Base-by-base conservation (phyloP, 495 filamentous ascomycete genomes). In the Tuber melanosporum region DNA sequence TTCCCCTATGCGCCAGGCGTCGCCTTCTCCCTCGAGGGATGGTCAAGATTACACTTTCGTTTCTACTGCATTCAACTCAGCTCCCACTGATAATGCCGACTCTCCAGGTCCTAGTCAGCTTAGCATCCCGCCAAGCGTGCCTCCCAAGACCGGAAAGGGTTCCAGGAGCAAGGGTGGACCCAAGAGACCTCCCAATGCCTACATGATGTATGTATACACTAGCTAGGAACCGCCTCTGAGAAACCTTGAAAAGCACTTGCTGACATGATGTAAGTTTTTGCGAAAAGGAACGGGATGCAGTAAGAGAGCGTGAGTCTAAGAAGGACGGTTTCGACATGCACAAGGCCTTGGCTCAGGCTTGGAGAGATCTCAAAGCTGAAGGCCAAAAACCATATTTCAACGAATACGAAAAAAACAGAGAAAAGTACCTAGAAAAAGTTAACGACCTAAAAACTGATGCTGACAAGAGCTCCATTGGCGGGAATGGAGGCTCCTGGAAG, bases 251-350 rank as follows among this genome's bases (percentile, higher is more conserved):
- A 75, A 80, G 74, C 78, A 76, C 73, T 80, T 78, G 71, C 78
- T 80, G 79, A 80, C 78, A 70, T 80, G 78, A 80, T 80, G 78
- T 78, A 80, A 83, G 82, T 73, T 84, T 84, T 76, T 84, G 83
- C 76, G 83, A 82, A 77, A 77, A 83, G 73, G 82, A 84, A 74
- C 82, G 83, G 74, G 80, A 82, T 70, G 81, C 76, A 75, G 77
- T 84, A 72, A 75, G 80, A 71, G 83, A 81, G 76, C 80, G 82
- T 71, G 83, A 84, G 66, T 79, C 76, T 52, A 77, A 80, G 73
- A 83, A 84, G 73, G 83, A 82, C 57, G 82, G 79, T 73, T 84
- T 84, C 49, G 83, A 84, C 76, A 82, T 84, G 82, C 81, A 83
- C 75, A 84, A 84, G 74, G 83, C 83, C 71, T 74, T 84, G 71